Conservation (phyloP, 176 grass and related monocot species). For the Phragmites australis region DNA sequence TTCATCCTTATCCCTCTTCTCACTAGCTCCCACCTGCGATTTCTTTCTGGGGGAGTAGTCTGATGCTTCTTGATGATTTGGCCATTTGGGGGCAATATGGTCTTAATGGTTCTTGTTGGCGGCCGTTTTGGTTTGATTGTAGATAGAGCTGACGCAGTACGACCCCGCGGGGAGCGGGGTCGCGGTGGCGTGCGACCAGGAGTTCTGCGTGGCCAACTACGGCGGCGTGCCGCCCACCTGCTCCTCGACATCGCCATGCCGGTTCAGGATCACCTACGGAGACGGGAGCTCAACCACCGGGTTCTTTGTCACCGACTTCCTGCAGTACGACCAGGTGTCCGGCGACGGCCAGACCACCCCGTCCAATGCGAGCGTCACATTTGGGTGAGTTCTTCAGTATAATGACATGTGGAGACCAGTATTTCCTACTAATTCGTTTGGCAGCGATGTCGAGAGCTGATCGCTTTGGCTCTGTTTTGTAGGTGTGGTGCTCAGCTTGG, state of each 20-base stretch:
- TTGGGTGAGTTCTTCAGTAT: slow-evolving; percentile 51
- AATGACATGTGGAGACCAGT: neutral
- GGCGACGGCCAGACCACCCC: slow-evolving; percentile 62
- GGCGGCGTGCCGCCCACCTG: slow-evolving; percentile 43
- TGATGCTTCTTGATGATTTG: neutral
- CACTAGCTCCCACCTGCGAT: too few species aligned
- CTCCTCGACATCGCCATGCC: slow-evolving; percentile 39
- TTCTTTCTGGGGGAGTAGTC: too few species aligned
- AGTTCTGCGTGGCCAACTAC: slow-evolving; percentile 54
- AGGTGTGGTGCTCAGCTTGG: slow-evolving; percentile 86
- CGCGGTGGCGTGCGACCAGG: slow-evolving; percentile 59
- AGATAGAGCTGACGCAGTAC: slow-evolving; percentile 91
- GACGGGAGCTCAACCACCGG: slow-evolving; percentile 88
- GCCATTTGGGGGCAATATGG: neutral
- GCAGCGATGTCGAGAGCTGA: neutral
- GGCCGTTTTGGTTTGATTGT: neutral
- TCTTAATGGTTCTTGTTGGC: neutral
- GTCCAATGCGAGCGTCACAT: slow-evolving; percentile 75
- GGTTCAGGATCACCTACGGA: slow-evolving; percentile 74
- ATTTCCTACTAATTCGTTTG: neutral
- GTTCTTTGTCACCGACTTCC: slow-evolving; percentile 60
- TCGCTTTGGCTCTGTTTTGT: neutral
- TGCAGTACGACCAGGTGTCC: slow-evolving; percentile 72
- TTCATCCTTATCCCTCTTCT: neutral
- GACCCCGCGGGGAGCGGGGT: slow-evolving; percentile 62